phyloP scores from a whole-genome alignment of 1,284 basidiomycete species.

The Trametes pubescens region DNA sequence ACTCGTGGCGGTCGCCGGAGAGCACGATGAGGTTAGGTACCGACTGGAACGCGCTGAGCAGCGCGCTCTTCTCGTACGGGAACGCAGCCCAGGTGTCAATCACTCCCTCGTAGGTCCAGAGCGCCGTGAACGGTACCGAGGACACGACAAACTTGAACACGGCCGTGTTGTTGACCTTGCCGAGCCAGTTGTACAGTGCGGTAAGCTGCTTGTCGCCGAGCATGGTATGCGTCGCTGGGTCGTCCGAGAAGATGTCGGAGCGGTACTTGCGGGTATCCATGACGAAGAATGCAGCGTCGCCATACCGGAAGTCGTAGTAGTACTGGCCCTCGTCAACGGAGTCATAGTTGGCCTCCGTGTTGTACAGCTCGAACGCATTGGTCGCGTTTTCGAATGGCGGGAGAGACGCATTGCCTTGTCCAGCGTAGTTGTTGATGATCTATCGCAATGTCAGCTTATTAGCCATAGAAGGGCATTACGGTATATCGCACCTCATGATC shows the following conservation, averaged over 20 bases:
- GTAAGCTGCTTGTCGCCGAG: conserved; percentile 75
- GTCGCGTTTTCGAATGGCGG: conserved; percentile 67
- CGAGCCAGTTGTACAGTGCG: conserved; percentile 73
- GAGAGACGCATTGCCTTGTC: conserved; percentile 59
- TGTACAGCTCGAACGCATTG: conserved; percentile 73
- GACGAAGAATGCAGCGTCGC: conserved; percentile 82
- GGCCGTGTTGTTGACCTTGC: conserved; percentile 73
- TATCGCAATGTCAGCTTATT: conserved; percentile 35
- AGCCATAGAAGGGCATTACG: not conserved
- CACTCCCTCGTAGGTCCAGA: conserved; percentile 77
- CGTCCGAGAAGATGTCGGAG: conserved; percentile 53
- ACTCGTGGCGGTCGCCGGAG: conserved; percentile 83
- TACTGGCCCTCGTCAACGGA: conserved; percentile 53
- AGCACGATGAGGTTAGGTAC: conserved; percentile 79
- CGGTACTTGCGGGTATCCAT: conserved; percentile 80
- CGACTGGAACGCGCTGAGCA: conserved; percentile 66
- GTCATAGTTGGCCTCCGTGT: conserved; percentile 73
- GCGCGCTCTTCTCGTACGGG: conserved; percentile 63
- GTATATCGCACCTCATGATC: conserved; percentile 65
- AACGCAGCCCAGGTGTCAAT: conserved; percentile 80
- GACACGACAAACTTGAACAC: conserved; percentile 86
- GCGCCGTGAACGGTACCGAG: conserved; percentile 80
- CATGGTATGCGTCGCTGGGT: conserved; percentile 64
- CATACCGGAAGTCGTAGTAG: conserved; percentile 74
- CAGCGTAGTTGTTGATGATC: conserved; percentile 73